Base-by-base conservation (phyloP, 1,284 basidiomycete species). In the Malassezia slooffiae region DNA sequence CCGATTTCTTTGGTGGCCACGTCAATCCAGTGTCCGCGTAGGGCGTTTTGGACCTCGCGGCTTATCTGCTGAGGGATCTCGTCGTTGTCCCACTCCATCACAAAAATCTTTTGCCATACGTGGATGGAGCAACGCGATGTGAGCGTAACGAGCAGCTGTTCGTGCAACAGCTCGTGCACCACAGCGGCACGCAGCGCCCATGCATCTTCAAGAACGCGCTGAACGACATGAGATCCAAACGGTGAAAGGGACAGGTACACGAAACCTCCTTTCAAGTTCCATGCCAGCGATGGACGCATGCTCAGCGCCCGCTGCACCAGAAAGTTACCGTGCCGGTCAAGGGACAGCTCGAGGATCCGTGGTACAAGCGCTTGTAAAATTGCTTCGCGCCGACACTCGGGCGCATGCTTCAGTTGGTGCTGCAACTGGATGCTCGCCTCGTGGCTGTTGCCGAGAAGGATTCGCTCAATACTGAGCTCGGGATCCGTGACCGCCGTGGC, bases 311-410 rank as follows among this genome's bases (percentile, higher is more conserved):
- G 50, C 40, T 66, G 57, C 11, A 65, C 57, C 17, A 69, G 35
- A 33, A 62, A 69, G 26, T 67, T 60, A 31, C 64, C 66, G 26
- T 60, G 55, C 22, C 50, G 56, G 42, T 67, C 57, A 27, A 56
- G 48, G 10, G 54, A 48, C 0, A 69, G 50, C 2, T 44, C 31
- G 0, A 61, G 33, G 1, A 63, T 27, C 24, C 47, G 40, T 1
- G 46, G 43, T 10, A 44, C 34, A 13, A 69, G 44, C 0, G 60
- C 57, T 5, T 49, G 29, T 2, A 64, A 17, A 31, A 65, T 53
- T 27, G 47, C 45, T 11, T 35, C 28, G 22, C 52, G 52, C 22
- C 41, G 45, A 8, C 54, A 48, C 1, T 36, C 16, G 3, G 27
- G 26, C 4, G 39, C 52, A 12, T 22, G 41, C 41, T 69, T 65